Base-by-base conservation (phyloP, 2,329 filamentous ascomycete genomes). In the Colletotrichum truncatum region DNA sequence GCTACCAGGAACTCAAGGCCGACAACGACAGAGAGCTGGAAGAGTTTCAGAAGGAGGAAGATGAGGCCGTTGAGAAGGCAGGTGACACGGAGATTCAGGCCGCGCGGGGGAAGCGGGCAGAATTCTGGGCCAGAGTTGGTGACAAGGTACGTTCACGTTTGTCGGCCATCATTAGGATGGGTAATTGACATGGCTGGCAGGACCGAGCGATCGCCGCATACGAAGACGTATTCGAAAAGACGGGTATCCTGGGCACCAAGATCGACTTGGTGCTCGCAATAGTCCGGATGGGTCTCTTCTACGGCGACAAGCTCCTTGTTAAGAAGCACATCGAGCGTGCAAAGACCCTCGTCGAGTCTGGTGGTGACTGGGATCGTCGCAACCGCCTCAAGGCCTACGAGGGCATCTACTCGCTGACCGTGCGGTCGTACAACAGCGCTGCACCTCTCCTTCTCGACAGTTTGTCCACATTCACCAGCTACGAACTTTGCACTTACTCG, bases 351-450 rank as follows among this genome's bases (percentile, higher is more conserved):
- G 94, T 99, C 32, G 96, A 99, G 76, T 92, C 92, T 70, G 96
- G 96, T 71, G 96, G 96, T 78, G 96, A 99, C 80, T 99, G 96
- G 96, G 96, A 99, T 78, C 92, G 96, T 70, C 91, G 96, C 78
- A 99, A 99, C 84, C 91, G 96, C 67, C 89, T 99, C 75, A 99
- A 99, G 90, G 96, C 96, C 70, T 99, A 99, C 86, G 94, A 97
- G 77, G 96, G 96, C 68, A 86, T 99, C 60, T 92, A 98, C 77
- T 88, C 97, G 63, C 90, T 99, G 71, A 98, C 95, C 23, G 89
- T 96, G 70, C 94, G 96, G 72, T 94, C 94, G 67, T 94, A 98
- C 85, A 93, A 90, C 78, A 84, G 93, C 64, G 94, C 94, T 39
- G 96, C 96, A 2, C 95, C 96, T 39, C 88, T 98, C 10, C 91